Percentiles rank a stretch among this genome's conserved stretches.
These are phyloP conservation scores for Chrysoporthe austroafricana DNA, from an alignment of 2,329 filamentous ascomycete genomes.

Conservation along the genomic window DNA sequence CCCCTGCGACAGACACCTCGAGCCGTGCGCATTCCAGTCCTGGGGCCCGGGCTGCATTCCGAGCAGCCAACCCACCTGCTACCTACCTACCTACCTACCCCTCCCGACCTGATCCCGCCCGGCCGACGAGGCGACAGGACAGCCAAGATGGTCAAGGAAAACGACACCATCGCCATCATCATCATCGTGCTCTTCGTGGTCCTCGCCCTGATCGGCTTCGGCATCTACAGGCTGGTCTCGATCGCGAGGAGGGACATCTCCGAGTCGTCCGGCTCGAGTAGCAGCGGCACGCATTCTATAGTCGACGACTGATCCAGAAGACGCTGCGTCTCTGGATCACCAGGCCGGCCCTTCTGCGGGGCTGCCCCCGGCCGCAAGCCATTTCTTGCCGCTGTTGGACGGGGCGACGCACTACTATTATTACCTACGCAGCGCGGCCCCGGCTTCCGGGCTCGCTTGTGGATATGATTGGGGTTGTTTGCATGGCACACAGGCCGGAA, in stretches of 20 bases:
- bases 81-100: no score
- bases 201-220: constrained; percentile 63
- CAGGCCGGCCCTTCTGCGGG: neutral
- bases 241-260: constrained; percentile 51
- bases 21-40: neutral
- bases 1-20: neutral
- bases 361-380: no score
- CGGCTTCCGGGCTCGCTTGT: neutral
- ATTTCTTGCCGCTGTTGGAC: neutral
- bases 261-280: constrained; percentile 37
- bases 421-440: neutral
- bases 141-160: constrained; percentile 61
- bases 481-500: neutral
- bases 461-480: neutral
- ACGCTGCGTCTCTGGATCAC: neutral
- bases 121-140: constrained; percentile 18
- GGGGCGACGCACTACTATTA: neutral
- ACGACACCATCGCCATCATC: constrained; percentile 71
- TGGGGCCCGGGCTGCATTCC: neutral
- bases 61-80: neutral
- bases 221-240: constrained; percentile 65
- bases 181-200: constrained; percentile 69
- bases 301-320: constrained; percentile 6
- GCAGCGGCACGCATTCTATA: constrained; percentile 23
- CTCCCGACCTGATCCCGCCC: neutral